Conservation (phyloP, 2,329 filamentous ascomycete species). For the Nigrospora oryzae region DNA sequence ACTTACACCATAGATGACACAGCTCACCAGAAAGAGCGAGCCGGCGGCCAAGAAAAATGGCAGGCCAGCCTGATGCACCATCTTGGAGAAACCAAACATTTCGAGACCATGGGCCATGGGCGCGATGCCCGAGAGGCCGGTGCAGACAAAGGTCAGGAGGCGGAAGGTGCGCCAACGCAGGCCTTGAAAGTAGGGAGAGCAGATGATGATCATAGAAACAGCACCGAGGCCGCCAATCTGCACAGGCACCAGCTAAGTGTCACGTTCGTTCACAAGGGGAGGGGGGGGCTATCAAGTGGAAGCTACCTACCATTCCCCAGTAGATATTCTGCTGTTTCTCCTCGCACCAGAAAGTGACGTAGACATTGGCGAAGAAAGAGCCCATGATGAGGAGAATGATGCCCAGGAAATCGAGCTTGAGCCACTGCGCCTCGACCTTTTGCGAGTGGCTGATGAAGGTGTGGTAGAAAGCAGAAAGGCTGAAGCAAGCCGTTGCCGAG, state of each 20-base stretch:
- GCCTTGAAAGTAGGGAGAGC: conserved; percentile 25
- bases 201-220: conserved; percentile 23
- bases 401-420: conserved; percentile 26
- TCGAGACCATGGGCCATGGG: conserved; percentile 28
- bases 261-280: background rate
- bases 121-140: conserved; percentile 27
- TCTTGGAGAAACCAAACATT: conserved; percentile 26
- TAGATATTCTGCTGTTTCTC: conserved; percentile 20
- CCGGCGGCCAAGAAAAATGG: conserved; percentile 31
- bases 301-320: conserved; percentile 23
- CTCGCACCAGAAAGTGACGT: conserved; percentile 30
- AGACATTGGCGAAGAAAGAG: conserved; percentile 28
- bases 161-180: conserved; percentile 25
- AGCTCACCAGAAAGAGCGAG: conserved; percentile 24
- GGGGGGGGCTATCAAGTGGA: background rate
- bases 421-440: conserved; percentile 23
- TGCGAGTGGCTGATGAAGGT: conserved; percentile 29
- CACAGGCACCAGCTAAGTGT: background rate
- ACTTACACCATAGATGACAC: conserved; percentile 29
- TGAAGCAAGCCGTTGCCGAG: conserved; percentile 25
- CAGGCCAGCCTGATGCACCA: conserved; percentile 28
- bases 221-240: conserved; percentile 25
- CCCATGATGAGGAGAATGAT: conserved; percentile 29
- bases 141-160: conserved; percentile 25
- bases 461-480: conserved; percentile 28